Evolutionary conservation across 208 protist genomes (phyloP).

Genomic region (Angomonas deanei): DNA sequence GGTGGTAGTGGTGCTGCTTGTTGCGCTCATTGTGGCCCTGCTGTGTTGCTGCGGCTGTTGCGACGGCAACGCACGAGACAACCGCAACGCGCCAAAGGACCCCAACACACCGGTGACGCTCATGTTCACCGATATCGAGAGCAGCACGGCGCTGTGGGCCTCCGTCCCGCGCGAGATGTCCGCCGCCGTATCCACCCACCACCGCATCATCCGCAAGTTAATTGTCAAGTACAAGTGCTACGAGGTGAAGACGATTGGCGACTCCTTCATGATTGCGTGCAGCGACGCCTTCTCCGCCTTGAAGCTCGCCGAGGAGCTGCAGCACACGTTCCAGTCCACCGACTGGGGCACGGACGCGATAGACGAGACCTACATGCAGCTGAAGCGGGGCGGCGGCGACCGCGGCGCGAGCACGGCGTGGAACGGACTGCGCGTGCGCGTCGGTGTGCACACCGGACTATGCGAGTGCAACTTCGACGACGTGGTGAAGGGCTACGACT

Average conservation of each 20-base stretch:
- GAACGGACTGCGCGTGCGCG: constrained; percentile 19
- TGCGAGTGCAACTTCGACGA: constrained; percentile 18
- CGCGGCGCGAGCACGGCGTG: constrained; percentile 8
- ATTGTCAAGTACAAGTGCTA: constrained; percentile 56
- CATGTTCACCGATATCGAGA: constrained; percentile 68
- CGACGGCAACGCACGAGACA: constrained; percentile 28
- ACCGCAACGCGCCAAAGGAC: constrained; percentile 51
- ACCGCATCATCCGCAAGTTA: constrained; percentile 42
- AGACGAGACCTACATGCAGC: constrained; percentile 19
- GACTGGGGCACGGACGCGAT: constrained; percentile 48
- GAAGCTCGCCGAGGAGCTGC: constrained; percentile 35
- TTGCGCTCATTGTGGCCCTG: not conserved
- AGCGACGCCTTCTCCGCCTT: constrained; percentile 25
- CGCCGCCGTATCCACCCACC: constrained; percentile 32
- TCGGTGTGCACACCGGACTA: constrained; percentile 25
- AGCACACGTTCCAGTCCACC: constrained; percentile 28
- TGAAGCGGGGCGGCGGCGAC: constrained; percentile 9
- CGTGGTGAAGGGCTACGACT: constrained; percentile 44
- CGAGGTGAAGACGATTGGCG: constrained; percentile 73
- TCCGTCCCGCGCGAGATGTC: constrained; percentile 34
- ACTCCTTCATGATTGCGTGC: constrained; percentile 76
- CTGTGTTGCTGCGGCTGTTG: constrained; percentile 11
- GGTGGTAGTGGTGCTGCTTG: not conserved
- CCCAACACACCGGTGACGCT: constrained; percentile 31
- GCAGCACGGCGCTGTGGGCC: constrained; percentile 56